These are phyloP conservation scores for Thymus mandschuricus DNA, from an alignment of 257 asterid species.

Conservation along the genomic window DNA sequence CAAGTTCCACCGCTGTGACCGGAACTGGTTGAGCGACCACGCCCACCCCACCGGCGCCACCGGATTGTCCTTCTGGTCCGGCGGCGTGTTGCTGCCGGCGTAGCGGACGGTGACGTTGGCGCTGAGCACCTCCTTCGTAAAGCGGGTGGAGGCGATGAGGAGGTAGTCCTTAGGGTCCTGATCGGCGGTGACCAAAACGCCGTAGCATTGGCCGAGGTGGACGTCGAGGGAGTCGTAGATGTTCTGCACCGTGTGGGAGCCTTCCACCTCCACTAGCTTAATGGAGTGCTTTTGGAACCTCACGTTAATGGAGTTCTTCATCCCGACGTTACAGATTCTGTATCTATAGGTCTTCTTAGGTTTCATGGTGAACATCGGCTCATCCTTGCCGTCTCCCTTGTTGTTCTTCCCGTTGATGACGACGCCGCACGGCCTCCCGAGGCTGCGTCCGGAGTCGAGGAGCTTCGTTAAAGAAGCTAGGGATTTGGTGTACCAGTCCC, in stretches of 20 bases:
- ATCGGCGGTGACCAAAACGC: slow-evolving; percentile 52
- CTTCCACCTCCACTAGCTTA: slow-evolving; percentile 60
- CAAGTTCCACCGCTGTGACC: slow-evolving; percentile 63
- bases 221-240: slow-evolving; percentile 57
- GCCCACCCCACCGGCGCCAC: slow-evolving; percentile 56
- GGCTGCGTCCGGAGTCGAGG: slow-evolving; percentile 44
- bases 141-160: slow-evolving; percentile 55
- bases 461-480: slow-evolving; percentile 33
- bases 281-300: slow-evolving; percentile 51
- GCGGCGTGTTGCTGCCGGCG: slow-evolving; percentile 40
- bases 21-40: slow-evolving; percentile 69
- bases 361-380: slow-evolving; percentile 49
- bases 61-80: slow-evolving; percentile 36
- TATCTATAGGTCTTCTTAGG: slow-evolving; percentile 51
- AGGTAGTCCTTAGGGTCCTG: slow-evolving; percentile 48
- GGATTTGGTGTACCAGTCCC: slow-evolving; percentile 61
- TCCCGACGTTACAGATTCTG: slow-evolving; percentile 62
- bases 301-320: slow-evolving; percentile 50
- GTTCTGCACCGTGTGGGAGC: slow-evolving; percentile 64
- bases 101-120: slow-evolving; percentile 48
- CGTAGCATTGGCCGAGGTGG: slow-evolving; percentile 59
- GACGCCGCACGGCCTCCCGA: slow-evolving; percentile 49
- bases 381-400: slow-evolving; percentile 33
- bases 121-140: slow-evolving; percentile 41
- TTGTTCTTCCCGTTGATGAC: slow-evolving; percentile 56